A percentile compares a stretch with the other conserved stretches of the same genome.
Evolutionary conservation across 2,329 filamentous ascomycete species (phyloP).

Genomic region (Alternaria sp.): DNA sequence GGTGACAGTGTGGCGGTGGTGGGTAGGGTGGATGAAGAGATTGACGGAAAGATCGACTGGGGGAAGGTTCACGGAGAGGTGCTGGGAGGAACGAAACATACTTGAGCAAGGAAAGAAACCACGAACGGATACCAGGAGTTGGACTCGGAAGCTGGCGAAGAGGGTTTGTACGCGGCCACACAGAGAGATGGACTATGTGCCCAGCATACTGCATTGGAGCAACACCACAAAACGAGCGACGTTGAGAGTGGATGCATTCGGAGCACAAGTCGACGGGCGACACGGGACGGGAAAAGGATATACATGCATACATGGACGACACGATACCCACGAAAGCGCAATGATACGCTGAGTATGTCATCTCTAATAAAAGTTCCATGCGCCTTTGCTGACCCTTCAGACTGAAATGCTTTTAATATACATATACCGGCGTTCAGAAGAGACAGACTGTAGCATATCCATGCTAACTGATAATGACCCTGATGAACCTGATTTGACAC

Average conservation of each 20-base stretch:
- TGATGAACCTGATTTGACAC: neutral
- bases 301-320: slow-evolving; percentile 13
- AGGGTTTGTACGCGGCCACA: neutral
- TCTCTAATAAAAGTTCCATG: neutral
- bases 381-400: slow-evolving; percentile 25
- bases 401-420: slow-evolving; percentile 13
- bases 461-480: neutral
- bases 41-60: slow-evolving; percentile 95
- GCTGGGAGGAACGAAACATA: slow-evolving; percentile 85
- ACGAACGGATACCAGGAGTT: neutral
- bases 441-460: neutral
- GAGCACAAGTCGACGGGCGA: neutral
- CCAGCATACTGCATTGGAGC: neutral
- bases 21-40: slow-evolving; percentile 86
- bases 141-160: neutral
- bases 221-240: neutral
- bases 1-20: slow-evolving; percentile 95
- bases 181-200: neutral
- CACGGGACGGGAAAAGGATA: neutral
- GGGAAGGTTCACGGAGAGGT: slow-evolving; percentile 83
- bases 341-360: slow-evolving; percentile 33
- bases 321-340: slow-evolving; percentile 28
- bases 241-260: neutral
- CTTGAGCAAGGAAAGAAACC: slow-evolving; percentile 23
- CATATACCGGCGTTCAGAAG: neutral